Percentiles rank a stretch among this genome's conserved stretches.
Evolutionary conservation across 768 basidiomycete genomes (phyloP).

Genomic region (Auriculariales sp.): DNA sequence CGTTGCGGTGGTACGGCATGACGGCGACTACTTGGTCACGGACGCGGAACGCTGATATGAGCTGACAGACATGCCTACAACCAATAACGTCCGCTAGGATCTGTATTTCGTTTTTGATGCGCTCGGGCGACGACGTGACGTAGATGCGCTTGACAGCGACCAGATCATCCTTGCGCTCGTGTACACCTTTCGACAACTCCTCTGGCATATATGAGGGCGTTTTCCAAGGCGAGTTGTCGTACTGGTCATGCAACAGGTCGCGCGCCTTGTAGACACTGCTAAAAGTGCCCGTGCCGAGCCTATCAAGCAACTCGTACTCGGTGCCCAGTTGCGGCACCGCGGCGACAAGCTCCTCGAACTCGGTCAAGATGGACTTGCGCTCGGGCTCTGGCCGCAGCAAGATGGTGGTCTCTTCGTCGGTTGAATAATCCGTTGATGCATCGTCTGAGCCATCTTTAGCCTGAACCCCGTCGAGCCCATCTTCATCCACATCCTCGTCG

Average conservation of each 20-base stretch:
- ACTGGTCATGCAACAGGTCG: conserved; percentile 65
- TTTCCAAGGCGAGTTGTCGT: conserved; percentile 58
- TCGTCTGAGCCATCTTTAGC: conserved; percentile 21
- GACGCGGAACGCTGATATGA: conserved; percentile 87
- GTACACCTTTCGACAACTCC: too few species aligned
- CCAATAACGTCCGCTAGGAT: conserved; percentile 80
- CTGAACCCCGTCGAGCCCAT: conserved; percentile 34
- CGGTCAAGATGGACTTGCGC: conserved; percentile 53
- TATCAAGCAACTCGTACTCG: conserved; percentile 72
- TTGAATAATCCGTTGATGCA: conserved; percentile 25
- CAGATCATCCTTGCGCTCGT: conserved; percentile 49
- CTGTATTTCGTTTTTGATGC: conserved; percentile 83
- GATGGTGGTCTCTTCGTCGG: conserved; percentile 50
- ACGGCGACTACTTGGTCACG: conserved; percentile 86
- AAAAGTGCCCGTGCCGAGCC: conserved; percentile 78
- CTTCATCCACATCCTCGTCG: conserved; percentile 32
- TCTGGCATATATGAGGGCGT: too few species aligned
- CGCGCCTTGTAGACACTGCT: conserved; percentile 98
- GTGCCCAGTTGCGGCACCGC: conserved; percentile 49
- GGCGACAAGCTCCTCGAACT: conserved; percentile 57
- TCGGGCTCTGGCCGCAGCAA: conserved; percentile 47
- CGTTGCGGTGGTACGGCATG: conserved; percentile 86
- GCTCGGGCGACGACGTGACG: conserved; percentile 84
- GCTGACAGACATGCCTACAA: conserved; percentile 76
- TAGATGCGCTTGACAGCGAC: conserved; percentile 96